Evolutionary conservation across 345 rosid genomes (phyloP), one percentile per base, ranked within the genome.

Genomic region (Salix viminalis): DNA sequence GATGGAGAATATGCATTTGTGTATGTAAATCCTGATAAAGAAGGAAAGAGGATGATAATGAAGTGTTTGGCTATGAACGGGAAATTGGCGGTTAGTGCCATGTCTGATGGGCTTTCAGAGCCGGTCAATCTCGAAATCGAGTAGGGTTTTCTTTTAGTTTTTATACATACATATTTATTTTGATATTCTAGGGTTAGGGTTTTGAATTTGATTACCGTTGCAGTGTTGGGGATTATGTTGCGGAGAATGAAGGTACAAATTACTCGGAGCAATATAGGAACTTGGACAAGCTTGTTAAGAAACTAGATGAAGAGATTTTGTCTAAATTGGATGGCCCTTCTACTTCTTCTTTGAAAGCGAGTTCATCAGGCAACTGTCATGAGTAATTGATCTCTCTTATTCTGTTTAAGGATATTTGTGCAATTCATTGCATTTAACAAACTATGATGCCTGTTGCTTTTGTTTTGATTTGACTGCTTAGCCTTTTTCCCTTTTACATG

Each of bases 1-100:
- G 46, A 42, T 42, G 46, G 46, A 42, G 46, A 42, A 11, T 42
- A 42, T 42, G 46, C 46, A 42, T 42, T 42, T 3, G 46, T 42
- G 46, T 42, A 42, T 42, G 46, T 58, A 52, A 88, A 86, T 10
- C 92, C 92, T 1, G 88, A 81, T 23, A 87, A 84, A 32, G 83
- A 77, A 42, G 82, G 87, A 32, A 87, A 84, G 85, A 91, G 89
- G 74, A 79, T 87, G 48, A 15, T 91, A 73, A 89, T 93, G 0
- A 95, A 91, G 88, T 90, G 97, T 71, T 86, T 95, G 36, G 90
- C 75, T 34, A 86, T 93, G 82, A 82, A 79, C 32, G 88, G 86
- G 61, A 90, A 79, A 72, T 83, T 93, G 84, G 71, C 87, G 61
- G 88, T 95, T 54, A 87, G 87, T 79, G 93, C 97, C 32, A 62